Evolutionary conservation across 495 filamentous ascomycete genomes (phyloP), one percentile per base, ranked within the genome.

Genomic region (Sabuloglossum arenarium): DNA sequence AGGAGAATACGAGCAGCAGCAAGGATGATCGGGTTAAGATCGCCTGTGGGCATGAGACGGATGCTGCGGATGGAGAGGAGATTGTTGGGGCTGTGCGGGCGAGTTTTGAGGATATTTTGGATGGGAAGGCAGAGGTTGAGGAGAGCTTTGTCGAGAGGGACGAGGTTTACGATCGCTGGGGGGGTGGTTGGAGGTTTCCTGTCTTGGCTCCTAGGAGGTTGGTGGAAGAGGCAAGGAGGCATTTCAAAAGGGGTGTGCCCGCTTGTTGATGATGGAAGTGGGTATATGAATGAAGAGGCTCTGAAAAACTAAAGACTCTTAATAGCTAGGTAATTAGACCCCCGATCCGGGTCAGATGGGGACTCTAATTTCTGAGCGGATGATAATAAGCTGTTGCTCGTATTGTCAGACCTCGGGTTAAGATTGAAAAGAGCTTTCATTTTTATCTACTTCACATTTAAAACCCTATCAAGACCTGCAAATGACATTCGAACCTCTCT

Each of bases 121-220:
- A 49, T 11, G 64, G 60, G 6, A 58, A 62, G 19, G 58, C 63
- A 11, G 61, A 61, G 1, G 57, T 66, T 6, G 56, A 32, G 27
- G 43, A 56, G 1, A 59, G 57, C 21, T 55, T 53, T 19, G 45
- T 34, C 25, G 62, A 61, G 39, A 57, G 65, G 42, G 65, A 63
- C 11, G 58, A 64, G 14, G 50, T 63, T 12, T 59, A 59, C 56
- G 64, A 62, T 34, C 59, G 57, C 21, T 68, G 64, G 61, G 46
- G 61, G 28, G 61, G 60, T 21, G 58, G 49, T 43, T 61, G 59
- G 31, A 59, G 53, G 25, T 67, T 59, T 32, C 61, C 64, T 49
- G 61, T 68, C 5, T 57, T 57, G 58, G 61, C 58, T 29, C 66
- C 66, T 3, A 56, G 59, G 42, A 61, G 54, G 32, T 56, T 68